phyloP scores from a whole-genome alignment of 495 filamentous ascomycete species.

The Gamarada debralockiae region DNA sequence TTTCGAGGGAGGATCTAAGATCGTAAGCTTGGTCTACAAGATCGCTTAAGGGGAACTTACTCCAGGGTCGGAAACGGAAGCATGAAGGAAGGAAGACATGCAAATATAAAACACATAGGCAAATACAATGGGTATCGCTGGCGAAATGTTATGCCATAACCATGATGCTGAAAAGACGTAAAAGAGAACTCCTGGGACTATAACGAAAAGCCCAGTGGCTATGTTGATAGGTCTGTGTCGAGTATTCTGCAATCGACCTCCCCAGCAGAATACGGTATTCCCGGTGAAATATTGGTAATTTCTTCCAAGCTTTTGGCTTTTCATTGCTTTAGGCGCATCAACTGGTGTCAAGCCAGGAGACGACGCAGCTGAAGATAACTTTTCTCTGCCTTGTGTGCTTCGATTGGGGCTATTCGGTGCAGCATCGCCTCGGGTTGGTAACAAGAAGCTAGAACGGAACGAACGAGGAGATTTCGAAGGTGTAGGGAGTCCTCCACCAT shows the following conservation, averaged over 20 bases:
- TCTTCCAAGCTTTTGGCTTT: slow-evolving; percentile 41
- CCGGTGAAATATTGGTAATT: slow-evolving; percentile 92
- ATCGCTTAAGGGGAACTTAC: slow-evolving; percentile 49
- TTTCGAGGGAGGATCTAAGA: slow-evolving; percentile 79
- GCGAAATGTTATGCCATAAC: slow-evolving; percentile 86
- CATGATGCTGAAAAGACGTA: slow-evolving; percentile 85
- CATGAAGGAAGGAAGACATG: slow-evolving; percentile 90
- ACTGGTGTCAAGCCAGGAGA: slow-evolving; percentile 56
- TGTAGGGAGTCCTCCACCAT: slow-evolving; percentile 41
- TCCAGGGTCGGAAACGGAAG: slow-evolving; percentile 85
- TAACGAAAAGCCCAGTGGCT: slow-evolving; percentile 72
- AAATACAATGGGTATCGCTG: slow-evolving; percentile 86
- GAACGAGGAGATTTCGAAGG: slow-evolving; percentile 69
- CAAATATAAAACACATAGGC: slow-evolving; percentile 87
- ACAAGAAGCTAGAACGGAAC: slow-evolving; percentile 65
- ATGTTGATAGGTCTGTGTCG: slow-evolving; percentile 89
- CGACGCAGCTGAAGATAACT: slow-evolving; percentile 70
- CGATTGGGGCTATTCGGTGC: slow-evolving; percentile 44
- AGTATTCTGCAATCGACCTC: slow-evolving; percentile 84
- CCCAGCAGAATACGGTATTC: slow-evolving; percentile 84
- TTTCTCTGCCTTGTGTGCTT: slow-evolving; percentile 62
- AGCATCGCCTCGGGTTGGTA: slow-evolving; percentile 48
- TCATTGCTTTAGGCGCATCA: slow-evolving; percentile 6
- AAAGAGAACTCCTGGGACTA: slow-evolving; percentile 76
- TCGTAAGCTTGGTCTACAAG: slow-evolving; percentile 14